Evolutionary conservation across 345 rosid genomes (phyloP), one percentile per base, ranked within the genome.

Genomic region (Euphorbia lathyris): DNA sequence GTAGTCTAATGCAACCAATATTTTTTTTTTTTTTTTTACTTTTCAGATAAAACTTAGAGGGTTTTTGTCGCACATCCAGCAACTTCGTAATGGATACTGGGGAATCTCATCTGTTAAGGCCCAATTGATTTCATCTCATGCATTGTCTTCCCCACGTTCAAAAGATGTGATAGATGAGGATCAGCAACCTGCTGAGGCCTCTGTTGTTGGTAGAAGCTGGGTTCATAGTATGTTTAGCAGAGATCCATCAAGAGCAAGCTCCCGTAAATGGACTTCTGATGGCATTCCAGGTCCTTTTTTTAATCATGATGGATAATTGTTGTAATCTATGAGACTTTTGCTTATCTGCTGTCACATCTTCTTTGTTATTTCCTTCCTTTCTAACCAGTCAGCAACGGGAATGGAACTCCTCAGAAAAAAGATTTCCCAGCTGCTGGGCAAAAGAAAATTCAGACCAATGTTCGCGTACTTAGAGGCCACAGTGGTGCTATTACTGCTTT

Each of bases 161-260:
- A 92, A 85, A 78, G 98, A 95, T 80, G 82, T 70, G 34, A 59
- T 82, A 45, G 88, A 82, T 81, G 97, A 95, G 72, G 80, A 77
- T 80, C 86, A 92, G 80, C 91, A 88, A 82, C 91, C 99, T 76
- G 83, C 92, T 20, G 99, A 92, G 84, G 97, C 97, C 61, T 81
- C 99, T 82, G 96, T 75, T 77, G 73, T 89, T 79, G 96, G 99
- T 71, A 87, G 99, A 84, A 95, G 97, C 79, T 95, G 99, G 99
- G 99, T 92, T 58, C 99, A 95, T 78, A 95, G 99, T 80, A 95
- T 95, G 99, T 95, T 95, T 79, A 92, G 96, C 84, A 90, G 93
- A 75, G 99, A 92, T 58, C 80, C 90, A 29, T 84, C 99, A 67
- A 87, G 92, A 76, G 70, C 86, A 2, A 86, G 82, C 74, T 90